Evolutionary conservation across 1,284 basidiomycete genomes (phyloP).

Genomic region (Trichosporon ovoides): DNA sequence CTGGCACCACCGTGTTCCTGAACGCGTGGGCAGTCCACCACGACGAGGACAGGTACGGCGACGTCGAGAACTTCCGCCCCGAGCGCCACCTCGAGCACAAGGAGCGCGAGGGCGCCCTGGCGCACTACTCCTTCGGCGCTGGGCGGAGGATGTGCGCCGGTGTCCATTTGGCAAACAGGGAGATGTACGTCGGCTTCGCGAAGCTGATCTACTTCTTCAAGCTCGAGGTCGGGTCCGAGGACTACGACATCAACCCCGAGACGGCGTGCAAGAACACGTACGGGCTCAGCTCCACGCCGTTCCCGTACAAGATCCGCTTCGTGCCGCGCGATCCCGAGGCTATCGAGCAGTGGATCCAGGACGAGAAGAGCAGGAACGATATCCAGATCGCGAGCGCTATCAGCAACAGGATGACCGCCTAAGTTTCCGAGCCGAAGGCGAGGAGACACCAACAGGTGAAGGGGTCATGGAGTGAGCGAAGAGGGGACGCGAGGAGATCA

Average conservation of each 20-base stretch:
- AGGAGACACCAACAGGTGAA: too few species aligned
- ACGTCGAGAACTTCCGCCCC: constrained; percentile 19
- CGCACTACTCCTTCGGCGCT: constrained; percentile 23
- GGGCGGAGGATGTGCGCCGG: constrained; percentile 25
- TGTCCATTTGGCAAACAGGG: constrained; percentile 23
- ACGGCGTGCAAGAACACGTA: constrained; percentile 15
- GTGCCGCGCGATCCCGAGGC: constrained; percentile 18
- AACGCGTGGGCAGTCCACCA: constrained; percentile 40
- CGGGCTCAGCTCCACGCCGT: constrained; percentile 9
- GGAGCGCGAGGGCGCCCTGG: constrained; percentile 9
- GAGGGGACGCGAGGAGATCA: too few species aligned
- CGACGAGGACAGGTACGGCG: constrained; percentile 18
- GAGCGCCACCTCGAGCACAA: constrained; percentile 21
- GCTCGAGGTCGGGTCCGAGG: constrained; percentile 15
- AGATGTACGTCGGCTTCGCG: constrained; percentile 20
- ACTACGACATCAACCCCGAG: constrained; percentile 18
- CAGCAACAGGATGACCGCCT: not conserved
- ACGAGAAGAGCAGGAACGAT: constrained; percentile 19
- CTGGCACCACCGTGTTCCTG: constrained; percentile 36
- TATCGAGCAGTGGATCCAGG: constrained; percentile 21
- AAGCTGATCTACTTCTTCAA: constrained; percentile 23
- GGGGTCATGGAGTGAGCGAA: too few species aligned
- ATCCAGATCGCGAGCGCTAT: constrained; percentile 14
- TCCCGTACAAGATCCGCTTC: constrained; percentile 19
- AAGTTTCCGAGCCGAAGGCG: not conserved